Base-by-base conservation (phyloP, 2,329 filamentous ascomycete species). In the Diplodia scrobiculata region DNA sequence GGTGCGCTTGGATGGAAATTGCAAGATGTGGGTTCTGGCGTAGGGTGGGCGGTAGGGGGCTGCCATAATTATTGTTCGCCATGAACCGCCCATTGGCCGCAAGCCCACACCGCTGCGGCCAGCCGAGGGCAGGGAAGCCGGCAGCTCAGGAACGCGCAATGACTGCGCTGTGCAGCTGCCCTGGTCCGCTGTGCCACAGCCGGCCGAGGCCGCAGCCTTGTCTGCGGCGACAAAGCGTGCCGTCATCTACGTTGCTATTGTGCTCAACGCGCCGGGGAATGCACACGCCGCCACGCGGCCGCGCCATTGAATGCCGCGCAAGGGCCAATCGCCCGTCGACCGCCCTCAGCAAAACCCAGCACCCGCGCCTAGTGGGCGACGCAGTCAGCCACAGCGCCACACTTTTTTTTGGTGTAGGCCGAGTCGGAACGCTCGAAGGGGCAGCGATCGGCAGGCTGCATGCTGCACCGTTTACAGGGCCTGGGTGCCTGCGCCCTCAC, bases 101-200 rank as follows among this genome's bases (percentile, higher is more conserved):
- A 41, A 32, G 27, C 55, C 55, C 29, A 19, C 55, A 60, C 55
- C 55, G 55, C 55, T 60, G 55, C 55, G 27, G 55, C 55, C 54
- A 45, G 54, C 36, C 54, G 54, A 27, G 54, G 13, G 27, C 55
- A 60, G 55, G 55, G 55, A 32, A 47, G 55, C 54, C 27, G 19
- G 54, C 55, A 27, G 36, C 55, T 60, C 55, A 60, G 55, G 55
- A 60, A 60, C 55, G 55, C 55, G 55, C 55, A 60, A 60, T 60
- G 55, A 60, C 55, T 60, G 55, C 25, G 55, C 38, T 27, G 55
- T 60, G 55, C 38, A 47, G 55, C n/a, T 27, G 11, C 29, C 25
- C 41, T 47, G 41, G 17, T n/a, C 14, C 51, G 47, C 52, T 45
- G 54, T 29, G 34, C 55, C 55, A 47, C 14, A 1, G 25, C 9